Evolutionary conservation across 176 grass and related monocot genomes (phyloP), one percentile per base, ranked within the genome.

Genomic region (Dendrocalamus sinicus): DNA sequence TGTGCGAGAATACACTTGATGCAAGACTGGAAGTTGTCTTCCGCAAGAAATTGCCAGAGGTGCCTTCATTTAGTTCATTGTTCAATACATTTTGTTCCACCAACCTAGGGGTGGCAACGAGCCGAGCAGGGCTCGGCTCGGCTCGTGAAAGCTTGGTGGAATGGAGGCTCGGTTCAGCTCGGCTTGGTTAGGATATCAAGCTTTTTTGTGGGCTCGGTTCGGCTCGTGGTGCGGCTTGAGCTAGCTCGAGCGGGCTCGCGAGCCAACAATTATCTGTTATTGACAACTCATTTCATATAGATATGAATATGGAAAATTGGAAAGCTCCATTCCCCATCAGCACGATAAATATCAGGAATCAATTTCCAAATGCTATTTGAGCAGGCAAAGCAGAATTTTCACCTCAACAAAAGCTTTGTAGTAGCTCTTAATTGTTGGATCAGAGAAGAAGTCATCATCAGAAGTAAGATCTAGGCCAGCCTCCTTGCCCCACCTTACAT

Each of bases 41-140:
- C 85, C 93, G 90, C 87, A 93, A 94, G 86, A 99, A 99, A 86
- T 85, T 99, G 52, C 97, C 94, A 40, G 92, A 99, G 97, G 97
- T 99, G 54, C 59, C 16, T 53, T 53, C 53, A 72, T 47, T 82
- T 39, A 22, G 53, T 70, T 72, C 47, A 19, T 84, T 50, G 46
- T 47, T 82, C 53, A 43, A 7, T 75, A 32, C 62, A 69, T 75
- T 26, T 7, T 92, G 30, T 63, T 37, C 17, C 6, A 7, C 8
- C 77, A n/a, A n/a, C n/a, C n/a, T n/a, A n/a, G n/a, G n/a, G n/a
- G n/a, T n/a, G n/a, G n/a, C n/a, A n/a, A n/a, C n/a, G n/a, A n/a
- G n/a, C n/a, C n/a, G n/a, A n/a, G n/a, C n/a, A n/a, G n/a, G n/a
- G n/a, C n/a, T n/a, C n/a, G n/a, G n/a, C n/a, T n/a, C n/a, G n/a